These are phyloP conservation scores for Venturia pyrina DNA, from an alignment of 2,329 filamentous ascomycete genomes.

Conservation along the genomic window DNA sequence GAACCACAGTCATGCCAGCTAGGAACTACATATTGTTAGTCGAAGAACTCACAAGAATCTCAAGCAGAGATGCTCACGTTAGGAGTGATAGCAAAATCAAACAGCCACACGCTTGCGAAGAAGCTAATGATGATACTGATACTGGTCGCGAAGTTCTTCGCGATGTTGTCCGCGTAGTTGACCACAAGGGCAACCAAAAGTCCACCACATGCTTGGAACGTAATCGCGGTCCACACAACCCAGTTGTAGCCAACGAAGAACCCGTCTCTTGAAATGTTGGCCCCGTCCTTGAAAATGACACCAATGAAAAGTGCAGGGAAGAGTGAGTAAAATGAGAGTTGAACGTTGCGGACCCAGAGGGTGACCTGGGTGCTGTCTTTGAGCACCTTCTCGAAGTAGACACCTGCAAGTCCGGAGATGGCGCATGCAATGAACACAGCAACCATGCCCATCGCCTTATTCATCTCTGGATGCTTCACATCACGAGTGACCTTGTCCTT, in stretches of 20 bases:
- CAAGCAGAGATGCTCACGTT: constrained; percentile 47
- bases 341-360: constrained; percentile 90
- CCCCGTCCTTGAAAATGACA: constrained; percentile 77
- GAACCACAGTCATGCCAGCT: constrained; percentile 66
- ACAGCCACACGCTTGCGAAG: constrained; percentile 74
- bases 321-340: constrained; percentile 87
- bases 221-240: constrained; percentile 78
- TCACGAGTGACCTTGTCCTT: constrained; percentile 43
- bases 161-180: constrained; percentile 78
- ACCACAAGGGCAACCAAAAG: constrained; percentile 75
- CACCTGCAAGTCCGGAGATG: constrained; percentile 75
- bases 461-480: constrained; percentile 62
- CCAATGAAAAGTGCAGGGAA: constrained; percentile 83
- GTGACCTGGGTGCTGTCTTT: constrained; percentile 75
- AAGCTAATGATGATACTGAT: constrained; percentile 86
- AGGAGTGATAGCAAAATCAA: constrained; percentile 64
- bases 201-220: constrained; percentile 74
- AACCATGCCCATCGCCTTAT: constrained; percentile 66
- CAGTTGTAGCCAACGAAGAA: constrained; percentile 94
- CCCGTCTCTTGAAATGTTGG: constrained; percentile 69
- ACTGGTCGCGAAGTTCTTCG: constrained; percentile 87
- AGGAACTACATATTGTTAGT: constrained; percentile 53
- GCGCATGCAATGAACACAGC: constrained; percentile 70
- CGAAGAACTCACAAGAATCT: constrained; percentile 2
- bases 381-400: constrained; percentile 83